Evolutionary conservation across 495 filamentous ascomycete genomes (phyloP).

Genomic region (Neurospora sp.): DNA sequence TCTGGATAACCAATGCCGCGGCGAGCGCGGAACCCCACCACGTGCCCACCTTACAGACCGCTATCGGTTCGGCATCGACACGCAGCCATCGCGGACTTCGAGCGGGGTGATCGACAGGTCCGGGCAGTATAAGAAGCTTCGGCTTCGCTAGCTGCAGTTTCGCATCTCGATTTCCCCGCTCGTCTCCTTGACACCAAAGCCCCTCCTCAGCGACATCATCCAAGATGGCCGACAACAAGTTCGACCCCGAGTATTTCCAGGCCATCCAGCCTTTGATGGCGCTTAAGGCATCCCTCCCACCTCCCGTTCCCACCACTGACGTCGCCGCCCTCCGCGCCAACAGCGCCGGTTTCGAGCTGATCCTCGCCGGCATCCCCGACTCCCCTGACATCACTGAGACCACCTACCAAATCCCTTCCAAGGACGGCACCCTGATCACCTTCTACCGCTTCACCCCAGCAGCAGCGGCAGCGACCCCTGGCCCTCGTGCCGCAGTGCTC

Average conservation of each 20-base stretch:
- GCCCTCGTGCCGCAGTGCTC: constrained; percentile 18
- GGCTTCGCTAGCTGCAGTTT: neutral
- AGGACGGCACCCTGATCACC: constrained; percentile 13
- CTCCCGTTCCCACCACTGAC: constrained; percentile 1
- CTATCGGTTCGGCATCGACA: neutral
- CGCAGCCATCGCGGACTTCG: neutral
- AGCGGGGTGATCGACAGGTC: neutral
- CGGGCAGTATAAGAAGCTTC: neutral
- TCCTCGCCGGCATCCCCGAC: neutral
- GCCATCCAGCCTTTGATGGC: neutral
- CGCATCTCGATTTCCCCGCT: neutral
- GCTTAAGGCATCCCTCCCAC: neutral
- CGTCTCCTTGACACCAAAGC: neutral
- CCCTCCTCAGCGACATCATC: neutral
- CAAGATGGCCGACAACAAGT: constrained; percentile 6
- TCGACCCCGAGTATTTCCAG: constrained; percentile 9
- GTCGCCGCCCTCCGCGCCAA: neutral
- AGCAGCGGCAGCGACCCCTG: neutral
- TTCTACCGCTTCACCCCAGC: constrained; percentile 13
- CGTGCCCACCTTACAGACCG: neutral
- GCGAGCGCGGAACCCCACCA: neutral
- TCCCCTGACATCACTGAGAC: constrained; percentile 10
- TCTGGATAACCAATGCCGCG: neutral
- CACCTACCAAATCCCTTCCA: constrained; percentile 6
- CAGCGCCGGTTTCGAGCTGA: neutral